phyloP scores from a whole-genome alignment of 495 filamentous ascomycete species.

The Aspergillus sparsus region DNA sequence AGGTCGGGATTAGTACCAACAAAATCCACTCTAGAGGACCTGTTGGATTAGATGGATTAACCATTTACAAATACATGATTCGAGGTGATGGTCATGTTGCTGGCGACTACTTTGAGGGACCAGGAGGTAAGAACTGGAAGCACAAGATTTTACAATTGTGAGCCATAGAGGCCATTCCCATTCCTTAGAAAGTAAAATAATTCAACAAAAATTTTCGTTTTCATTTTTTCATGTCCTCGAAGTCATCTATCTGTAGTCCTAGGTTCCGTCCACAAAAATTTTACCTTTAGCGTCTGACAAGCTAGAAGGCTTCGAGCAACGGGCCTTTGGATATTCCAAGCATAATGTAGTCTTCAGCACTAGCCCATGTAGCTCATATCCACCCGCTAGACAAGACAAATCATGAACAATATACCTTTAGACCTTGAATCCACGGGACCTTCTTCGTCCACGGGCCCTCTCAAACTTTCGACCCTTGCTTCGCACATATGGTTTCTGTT shows the following conservation, averaged over 20 bases:
- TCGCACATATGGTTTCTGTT: constrained; percentile 88
- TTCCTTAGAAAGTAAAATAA: constrained; percentile 11
- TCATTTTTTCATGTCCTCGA: constrained; percentile 15
- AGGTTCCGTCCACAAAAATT: constrained; percentile 10
- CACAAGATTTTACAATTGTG: constrained; percentile 58
- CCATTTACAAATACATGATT: constrained; percentile 95
- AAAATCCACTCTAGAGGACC: constrained; percentile 95
- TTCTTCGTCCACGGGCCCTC: constrained; percentile 93
- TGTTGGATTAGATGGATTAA: constrained; percentile 90
- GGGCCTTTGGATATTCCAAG: background rate
- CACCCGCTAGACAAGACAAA: constrained; percentile 9
- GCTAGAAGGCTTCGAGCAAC: constrained; percentile 6
- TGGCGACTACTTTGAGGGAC: constrained; percentile 69
- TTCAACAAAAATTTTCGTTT: constrained; percentile 19
- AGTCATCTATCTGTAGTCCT: constrained; percentile 18
- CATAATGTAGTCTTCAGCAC: background rate
- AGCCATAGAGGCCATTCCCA: background rate
- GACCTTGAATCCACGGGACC: constrained; percentile 98
- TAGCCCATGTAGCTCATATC: background rate
- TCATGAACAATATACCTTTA: constrained; percentile 47
- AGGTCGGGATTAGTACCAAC: constrained; percentile 97
- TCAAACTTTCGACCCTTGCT: constrained; percentile 99
- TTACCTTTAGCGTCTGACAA: constrained; percentile 16
- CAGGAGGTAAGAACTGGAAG: constrained; percentile 63
- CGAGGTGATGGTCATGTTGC: constrained; percentile 76